Percentiles rank a stretch among this genome's conserved stretches.
phyloP scores from a whole-genome alignment of 73 alveolate species.

The Paraurostyla sp. region DNA sequence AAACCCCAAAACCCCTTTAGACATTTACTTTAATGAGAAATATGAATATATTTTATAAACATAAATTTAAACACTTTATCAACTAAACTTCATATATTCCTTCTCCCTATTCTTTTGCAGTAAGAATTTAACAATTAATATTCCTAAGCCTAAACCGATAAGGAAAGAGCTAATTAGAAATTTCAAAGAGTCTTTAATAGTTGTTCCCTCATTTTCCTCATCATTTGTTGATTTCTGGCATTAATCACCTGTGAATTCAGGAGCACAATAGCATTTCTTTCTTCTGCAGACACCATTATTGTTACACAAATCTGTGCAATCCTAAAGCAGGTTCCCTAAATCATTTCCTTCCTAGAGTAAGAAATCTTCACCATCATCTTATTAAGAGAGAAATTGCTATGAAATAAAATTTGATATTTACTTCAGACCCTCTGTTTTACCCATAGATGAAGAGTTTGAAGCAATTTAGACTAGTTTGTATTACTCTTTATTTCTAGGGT shows the following conservation, averaged over 20 bases:
- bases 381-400: constrained; percentile 6
- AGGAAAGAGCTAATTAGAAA: not conserved
- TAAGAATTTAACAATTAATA: not conserved
- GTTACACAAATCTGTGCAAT: not conserved
- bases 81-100: constrained; percentile 42
- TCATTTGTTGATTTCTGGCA: not conserved
- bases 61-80: not conserved
- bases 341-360: constrained; percentile 7
- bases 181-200: not conserved
- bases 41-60: no score
- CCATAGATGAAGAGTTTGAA: not conserved
- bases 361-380: not conserved
- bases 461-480: constrained; percentile 7
- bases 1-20: constrained; percentile 39
- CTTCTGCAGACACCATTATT: constrained; percentile 38
- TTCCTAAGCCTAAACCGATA: constrained; percentile 6
- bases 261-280: constrained; percentile 20
- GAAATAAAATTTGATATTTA: no score
- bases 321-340: constrained; percentile 19
- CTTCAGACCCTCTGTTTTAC: no score
- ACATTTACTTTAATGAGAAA: no score
- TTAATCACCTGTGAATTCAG: constrained; percentile 21
- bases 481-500: not conserved
- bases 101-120: not conserved
- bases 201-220: not conserved